Evolutionary conservation across 1,284 basidiomycete genomes (phyloP), one percentile per base, ranked within the genome.

Genomic region (Lentinula novae-zelandiae): DNA sequence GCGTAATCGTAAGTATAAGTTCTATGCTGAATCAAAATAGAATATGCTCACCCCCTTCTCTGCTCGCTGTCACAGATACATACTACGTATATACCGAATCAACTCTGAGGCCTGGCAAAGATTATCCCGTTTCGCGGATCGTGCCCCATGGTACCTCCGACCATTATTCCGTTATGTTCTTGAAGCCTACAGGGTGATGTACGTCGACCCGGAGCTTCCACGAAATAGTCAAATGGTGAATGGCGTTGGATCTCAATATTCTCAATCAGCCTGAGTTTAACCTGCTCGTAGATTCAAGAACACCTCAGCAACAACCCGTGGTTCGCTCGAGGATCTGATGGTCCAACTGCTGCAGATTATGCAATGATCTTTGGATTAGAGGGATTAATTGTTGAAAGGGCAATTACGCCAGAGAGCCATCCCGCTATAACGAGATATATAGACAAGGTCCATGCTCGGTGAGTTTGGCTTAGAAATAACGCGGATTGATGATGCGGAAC

Each of bases 1-100:
- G 97, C 97, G 73, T 95, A 98, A 22, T 22, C 22, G 22, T 22
- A 22, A 22, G 22, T 22, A 22, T 22, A 22, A 22, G 22, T 22
- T 22, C 22, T 22, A 22, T 22, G 1, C 22, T 22, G 22, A 22
- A 22, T 22, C 22, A 1, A 22, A 22, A 22, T 22, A 22, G 22
- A 22, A 22, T 22, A 22, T 22, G 22, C 22, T 22, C 22, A 22
- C 22, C 1, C 22, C 22, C 22, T 22, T 27, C 27, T 27, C 27
- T 27, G 27, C 27, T 27, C 27, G 27, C 27, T 27, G 27, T 27
- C 27, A 74, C 73, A 60, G 58, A 68, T 67, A 70, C 69, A 27
- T 75, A 78, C 63, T 77, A 75, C 60, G n/a, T n/a, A 27, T 27
- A 27, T 3, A 63, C 72, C 27, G 77, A 78, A 64, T 76, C 74